These are phyloP conservation scores for Coemansia sp. DNA, from an alignment of 192 early-diverging fungal genomes.

Conservation along the genomic window DNA sequence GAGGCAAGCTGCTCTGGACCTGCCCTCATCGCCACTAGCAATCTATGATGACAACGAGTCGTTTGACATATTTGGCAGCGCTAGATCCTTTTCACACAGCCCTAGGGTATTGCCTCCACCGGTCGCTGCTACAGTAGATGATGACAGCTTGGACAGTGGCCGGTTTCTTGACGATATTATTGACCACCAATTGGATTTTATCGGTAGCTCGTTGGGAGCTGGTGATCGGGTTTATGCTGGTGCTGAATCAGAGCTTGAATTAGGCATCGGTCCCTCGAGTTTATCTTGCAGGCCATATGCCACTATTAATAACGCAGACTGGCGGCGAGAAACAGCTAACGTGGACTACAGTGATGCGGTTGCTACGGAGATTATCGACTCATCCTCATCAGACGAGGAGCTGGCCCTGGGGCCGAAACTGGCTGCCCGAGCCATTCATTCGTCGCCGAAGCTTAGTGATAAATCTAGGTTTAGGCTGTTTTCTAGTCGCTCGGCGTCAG, in stretches of 20 bases:
- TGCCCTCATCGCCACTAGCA: slow-evolving; percentile 42
- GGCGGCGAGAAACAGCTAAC: not conserved
- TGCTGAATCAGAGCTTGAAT: not conserved
- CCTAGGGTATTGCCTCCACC: not conserved
- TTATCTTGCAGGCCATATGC: not conserved
- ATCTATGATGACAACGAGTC: not conserved
- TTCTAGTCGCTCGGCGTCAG: slow-evolving; percentile 1
- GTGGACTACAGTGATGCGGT: slow-evolving; percentile 15
- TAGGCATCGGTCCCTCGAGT: not conserved
- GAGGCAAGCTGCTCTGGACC: slow-evolving; percentile 19
- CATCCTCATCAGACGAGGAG: slow-evolving; percentile 10
- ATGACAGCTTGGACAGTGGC: slow-evolving; percentile 8
- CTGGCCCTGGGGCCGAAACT: not conserved
- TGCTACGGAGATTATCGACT: slow-evolving; percentile 27
- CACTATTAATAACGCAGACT: not conserved
- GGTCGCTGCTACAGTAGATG: not conserved
- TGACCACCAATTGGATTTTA: not conserved
- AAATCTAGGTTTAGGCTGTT: not conserved
- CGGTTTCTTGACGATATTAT: slow-evolving; percentile 13
- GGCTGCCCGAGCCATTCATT: not conserved
- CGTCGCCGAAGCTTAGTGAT: not conserved
- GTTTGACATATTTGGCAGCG: not conserved
- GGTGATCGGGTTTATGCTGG: too few species aligned
- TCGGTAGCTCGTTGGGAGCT: not conserved
- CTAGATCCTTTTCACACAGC: not conserved